A percentile compares a stretch with the other conserved stretches of the same genome.
Evolutionary conservation across 1,284 basidiomycete genomes (phyloP).

Genomic region (Fereydounia khargensis): DNA sequence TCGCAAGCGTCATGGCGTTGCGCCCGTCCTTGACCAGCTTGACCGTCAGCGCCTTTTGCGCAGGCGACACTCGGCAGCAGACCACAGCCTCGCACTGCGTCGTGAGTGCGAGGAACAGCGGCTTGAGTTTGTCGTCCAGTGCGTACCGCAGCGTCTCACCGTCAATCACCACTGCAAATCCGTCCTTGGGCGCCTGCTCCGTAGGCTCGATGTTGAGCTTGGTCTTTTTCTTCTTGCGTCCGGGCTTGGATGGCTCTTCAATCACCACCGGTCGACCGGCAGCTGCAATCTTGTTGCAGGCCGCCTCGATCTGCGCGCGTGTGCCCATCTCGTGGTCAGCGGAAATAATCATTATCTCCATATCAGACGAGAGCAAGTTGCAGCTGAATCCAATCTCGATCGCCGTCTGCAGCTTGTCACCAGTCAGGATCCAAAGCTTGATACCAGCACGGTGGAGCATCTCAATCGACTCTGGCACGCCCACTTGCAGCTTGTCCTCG

Average conservation of each 20-base stretch:
- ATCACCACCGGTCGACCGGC: constrained; percentile 65
- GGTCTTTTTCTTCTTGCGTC: constrained; percentile 17
- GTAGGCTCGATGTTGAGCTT: constrained; percentile 33
- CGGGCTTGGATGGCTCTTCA: constrained; percentile 11
- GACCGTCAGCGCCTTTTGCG: constrained; percentile 93
- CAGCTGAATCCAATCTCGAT: constrained; percentile 75
- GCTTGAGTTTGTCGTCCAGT: constrained; percentile 73
- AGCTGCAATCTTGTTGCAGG: constrained; percentile 88
- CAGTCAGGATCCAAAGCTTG: constrained; percentile 93
- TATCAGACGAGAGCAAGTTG: constrained; percentile 38
- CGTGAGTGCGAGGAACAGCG: constrained; percentile 82
- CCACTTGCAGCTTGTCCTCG: constrained; percentile 94
- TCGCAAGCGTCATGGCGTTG: constrained; percentile 92
- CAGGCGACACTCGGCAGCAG: constrained; percentile 92
- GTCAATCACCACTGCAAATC: constrained; percentile 93
- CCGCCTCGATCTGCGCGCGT: constrained; percentile 83
- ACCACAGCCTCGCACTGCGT: constrained; percentile 96
- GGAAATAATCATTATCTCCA: constrained; percentile 91
- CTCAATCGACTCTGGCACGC: constrained; percentile 93
- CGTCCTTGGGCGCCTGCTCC: constrained; percentile 48
- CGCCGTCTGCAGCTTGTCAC: constrained; percentile 94
- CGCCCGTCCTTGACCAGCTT: constrained; percentile 91
- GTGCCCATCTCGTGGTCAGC: constrained; percentile 75
- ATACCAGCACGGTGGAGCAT: constrained; percentile 88
- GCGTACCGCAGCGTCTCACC: constrained; percentile 87